Evolutionary conservation across 768 basidiomycete species (phyloP), one percentile per base, ranked within the genome.

Genomic region (Macrolepiota dolichaula): DNA sequence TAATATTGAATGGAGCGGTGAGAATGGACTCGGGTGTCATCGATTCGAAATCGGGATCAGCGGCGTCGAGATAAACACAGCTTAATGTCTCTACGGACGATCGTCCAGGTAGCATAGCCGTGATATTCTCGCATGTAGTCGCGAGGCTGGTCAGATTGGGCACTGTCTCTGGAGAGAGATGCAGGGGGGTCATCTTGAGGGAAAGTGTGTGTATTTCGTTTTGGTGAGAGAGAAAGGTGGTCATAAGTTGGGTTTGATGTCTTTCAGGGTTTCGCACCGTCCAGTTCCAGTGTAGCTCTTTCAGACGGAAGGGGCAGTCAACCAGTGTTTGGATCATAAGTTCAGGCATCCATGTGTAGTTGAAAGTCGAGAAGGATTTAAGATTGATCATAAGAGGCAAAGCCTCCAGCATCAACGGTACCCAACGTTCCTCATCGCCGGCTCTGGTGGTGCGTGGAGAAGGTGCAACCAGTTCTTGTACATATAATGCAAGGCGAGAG

Each of bases 351-450:
- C 15, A 4, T 7, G 38, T 17, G 38, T n/a, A 47, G 29, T 42
- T 47, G 44, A 57, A 57, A 44, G 46, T 22, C n/a, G 55, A 27
- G n/a, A 57, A 35, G 2, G 27, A 57, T 57, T 57, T 57, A 44
- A 57, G 55, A 29, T 57, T 57, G 55, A 46, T 4, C 55, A 57
- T 57, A 15, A 47, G 29, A 1, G 55, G 55, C 55, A 57, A 22
- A 3, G 55, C 55, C 19, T 19, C 42, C 2, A n/a, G 29, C 42
- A 57, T 19, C 4, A 17, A 17, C 4, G 29, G 27, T 15, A 46
- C 42, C 55, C 44, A 54, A 6, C n/a, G 29, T 12, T 40, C 52
- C 17, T 54, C 35, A 4, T 19, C 4, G 29, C 29, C 7, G n/a
- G 52, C 9, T 24, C 38, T 35, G 22, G 52, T 19, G 13, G 24